A percentile compares a stretch with the other conserved stretches of the same genome.
These are phyloP conservation scores for Chlorella sorokiniana DNA, from an alignment of 139 green algal species.

Conservation along the genomic window DNA sequence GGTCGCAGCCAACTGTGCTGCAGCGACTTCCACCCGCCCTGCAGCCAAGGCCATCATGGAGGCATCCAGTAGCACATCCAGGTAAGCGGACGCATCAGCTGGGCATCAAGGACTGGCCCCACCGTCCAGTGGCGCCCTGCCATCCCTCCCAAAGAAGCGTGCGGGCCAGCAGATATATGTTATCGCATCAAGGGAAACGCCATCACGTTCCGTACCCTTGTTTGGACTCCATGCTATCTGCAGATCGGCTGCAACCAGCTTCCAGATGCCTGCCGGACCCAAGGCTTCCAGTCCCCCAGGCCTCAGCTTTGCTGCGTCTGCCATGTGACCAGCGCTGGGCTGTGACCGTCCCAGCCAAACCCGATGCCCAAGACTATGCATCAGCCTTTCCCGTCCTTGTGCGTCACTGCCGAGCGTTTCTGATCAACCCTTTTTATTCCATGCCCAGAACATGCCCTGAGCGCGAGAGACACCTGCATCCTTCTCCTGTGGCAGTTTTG, in stretches of 20 bases:
- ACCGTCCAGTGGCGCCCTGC: too few relatives aligned
- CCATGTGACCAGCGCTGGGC: too few relatives aligned
- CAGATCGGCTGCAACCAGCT: not conserved
- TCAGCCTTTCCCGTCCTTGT: too few relatives aligned
- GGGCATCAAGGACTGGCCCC: too few relatives aligned
- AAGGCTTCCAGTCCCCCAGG: not conserved
- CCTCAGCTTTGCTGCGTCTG: slow-evolving; percentile 12
- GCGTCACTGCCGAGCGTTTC: not conserved
- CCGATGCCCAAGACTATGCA: too few relatives aligned
- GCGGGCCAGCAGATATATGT: too few relatives aligned
- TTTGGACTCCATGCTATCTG: not conserved
- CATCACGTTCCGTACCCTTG: not conserved
- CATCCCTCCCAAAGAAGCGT: too few relatives aligned
- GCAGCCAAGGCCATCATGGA: not conserved
- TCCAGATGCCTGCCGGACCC: not conserved
- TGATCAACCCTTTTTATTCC: not conserved
- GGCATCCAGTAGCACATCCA: too few relatives aligned
- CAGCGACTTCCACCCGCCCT: not conserved
- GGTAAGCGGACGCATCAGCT: too few relatives aligned
- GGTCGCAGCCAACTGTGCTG: too few relatives aligned
- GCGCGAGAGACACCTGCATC: not conserved
- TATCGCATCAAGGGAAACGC: too few relatives aligned
- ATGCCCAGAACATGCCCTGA: not conserved
- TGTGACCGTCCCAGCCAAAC: not conserved
- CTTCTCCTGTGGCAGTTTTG: slow-evolving; percentile 6